Base-by-base conservation (phyloP, 768 basidiomycete genomes). In the Neoboletus brunneissimus region DNA sequence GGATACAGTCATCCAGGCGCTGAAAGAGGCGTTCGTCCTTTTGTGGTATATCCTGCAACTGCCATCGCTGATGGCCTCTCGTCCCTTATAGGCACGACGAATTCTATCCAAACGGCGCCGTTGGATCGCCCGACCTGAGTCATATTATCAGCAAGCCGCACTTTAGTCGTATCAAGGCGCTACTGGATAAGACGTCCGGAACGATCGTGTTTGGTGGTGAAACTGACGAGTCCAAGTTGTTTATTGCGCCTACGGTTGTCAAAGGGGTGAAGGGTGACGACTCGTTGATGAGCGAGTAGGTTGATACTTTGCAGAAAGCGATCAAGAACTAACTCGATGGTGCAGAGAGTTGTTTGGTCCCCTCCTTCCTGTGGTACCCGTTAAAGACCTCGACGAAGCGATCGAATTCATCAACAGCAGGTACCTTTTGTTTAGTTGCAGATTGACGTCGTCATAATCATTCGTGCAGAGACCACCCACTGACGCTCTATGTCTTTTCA, bases 341-440 rank as follows among this genome's bases (percentile, higher is more conserved):
- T 7, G 10, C 59, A 91, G 90, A 57, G 93, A 94, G 64, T 78
- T 94, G 42, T 94, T 95, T 62, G 93, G 91, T 0, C 92, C 93
- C 9, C 61, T 95, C 11, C 73, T 95, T 23, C 87, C 90, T 4
- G 77, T 95, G 40, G 73, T 94, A 1, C 81, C 86, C 0, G 84
- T 93, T 25, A 81, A 86, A n/a, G 67, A 79, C 53, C 51, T 89
- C 8, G 88, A 91, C 34, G 85, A 82, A 38, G 91, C 86, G 4
- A 84, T 93, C 55, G 78, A 81, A 12, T 85, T 84, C 54, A 79
- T 93, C 51, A 87, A 87, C 61, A 69, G 71, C 16, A 77, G 76
- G 88, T 84, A 49, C 23, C 77, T 72, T 18, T 43, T 40, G 13
- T 34, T 40, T 2, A 1, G 5, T 32, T 23, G 54, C 15, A 1